phyloP scores from a whole-genome alignment of 2,329 filamentous ascomycete species.

The Colletotrichum truncatum region DNA sequence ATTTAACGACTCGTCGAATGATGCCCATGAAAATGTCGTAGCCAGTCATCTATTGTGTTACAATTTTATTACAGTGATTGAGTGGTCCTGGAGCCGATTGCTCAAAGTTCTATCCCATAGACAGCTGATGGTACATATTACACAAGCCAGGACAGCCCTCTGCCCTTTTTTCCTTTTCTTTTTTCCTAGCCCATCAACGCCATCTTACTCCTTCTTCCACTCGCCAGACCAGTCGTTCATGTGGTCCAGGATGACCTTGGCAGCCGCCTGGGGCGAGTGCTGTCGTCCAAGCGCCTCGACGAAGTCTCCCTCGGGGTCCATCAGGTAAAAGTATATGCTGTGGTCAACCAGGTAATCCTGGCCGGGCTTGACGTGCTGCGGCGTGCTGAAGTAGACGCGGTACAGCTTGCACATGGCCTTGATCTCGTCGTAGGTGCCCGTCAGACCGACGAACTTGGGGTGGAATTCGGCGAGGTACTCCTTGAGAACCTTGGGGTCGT shows the following conservation, averaged over 20 bases:
- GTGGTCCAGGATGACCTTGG: constrained; percentile 85
- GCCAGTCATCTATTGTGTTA: background rate
- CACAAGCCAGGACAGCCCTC: background rate
- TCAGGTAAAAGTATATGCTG: constrained; percentile 99
- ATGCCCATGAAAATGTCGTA: too few relatives aligned
- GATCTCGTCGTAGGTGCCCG: constrained; percentile 92
- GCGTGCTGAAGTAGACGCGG: constrained; percentile 96
- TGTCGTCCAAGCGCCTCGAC: constrained; percentile 96
- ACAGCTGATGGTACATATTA: constrained; percentile 29
- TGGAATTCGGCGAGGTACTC: constrained; percentile 93
- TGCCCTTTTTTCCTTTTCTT: too few relatives aligned
- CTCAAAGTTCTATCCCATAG: constrained; percentile 24
- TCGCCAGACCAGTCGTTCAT: constrained; percentile 69
- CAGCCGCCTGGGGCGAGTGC: constrained; percentile 88
- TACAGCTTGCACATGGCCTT: constrained; percentile 96
- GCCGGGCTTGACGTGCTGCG: constrained; percentile 85
- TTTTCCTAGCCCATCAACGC: background rate
- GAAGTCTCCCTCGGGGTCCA: constrained; percentile 98
- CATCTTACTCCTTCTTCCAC: constrained; percentile 25
- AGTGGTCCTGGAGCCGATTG: constrained; percentile 24
- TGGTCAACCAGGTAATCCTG: constrained; percentile 98
- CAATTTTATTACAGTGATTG: constrained; percentile 26
- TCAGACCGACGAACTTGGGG: constrained; percentile 83
- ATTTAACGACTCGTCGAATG: too few relatives aligned
- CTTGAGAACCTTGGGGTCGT: constrained; percentile 86